Evolutionary conservation across 2,329 filamentous ascomycete genomes (phyloP).

Genomic region (Calcarisporium arbuscula): DNA sequence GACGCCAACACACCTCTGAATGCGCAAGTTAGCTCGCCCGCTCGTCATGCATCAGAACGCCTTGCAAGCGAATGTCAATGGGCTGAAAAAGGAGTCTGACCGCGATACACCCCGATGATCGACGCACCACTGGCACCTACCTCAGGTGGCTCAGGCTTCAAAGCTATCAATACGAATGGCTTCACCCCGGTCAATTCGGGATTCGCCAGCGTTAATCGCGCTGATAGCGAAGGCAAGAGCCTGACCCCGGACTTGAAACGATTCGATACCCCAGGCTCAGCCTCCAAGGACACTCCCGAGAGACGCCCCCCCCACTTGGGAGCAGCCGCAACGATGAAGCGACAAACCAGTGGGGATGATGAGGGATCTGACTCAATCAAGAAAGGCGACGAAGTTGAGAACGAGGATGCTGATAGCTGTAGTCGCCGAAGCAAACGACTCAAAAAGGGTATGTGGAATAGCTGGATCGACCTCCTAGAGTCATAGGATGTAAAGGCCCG

Average conservation of each 20-base stretch:
- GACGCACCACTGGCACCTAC: constrained; percentile 33
- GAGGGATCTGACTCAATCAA: constrained; percentile 37
- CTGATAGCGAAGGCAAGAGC: constrained; percentile 43
- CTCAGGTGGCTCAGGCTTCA: constrained; percentile 40
- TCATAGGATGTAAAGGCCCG: too few species aligned
- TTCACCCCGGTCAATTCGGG: constrained; percentile 70
- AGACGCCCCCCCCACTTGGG: constrained; percentile 49
- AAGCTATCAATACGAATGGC: constrained; percentile 51
- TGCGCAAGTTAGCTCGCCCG: constrained; percentile 60
- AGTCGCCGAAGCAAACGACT: constrained; percentile 87
- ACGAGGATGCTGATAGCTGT: constrained; percentile 56
- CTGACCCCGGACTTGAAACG: constrained; percentile 55
- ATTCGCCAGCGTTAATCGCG: constrained; percentile 62
- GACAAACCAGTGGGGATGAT: constrained; percentile 61
- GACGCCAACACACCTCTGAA: constrained; percentile 53
- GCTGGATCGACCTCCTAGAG: too few species aligned
- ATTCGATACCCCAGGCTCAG: constrained; percentile 55
- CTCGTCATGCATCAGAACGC: constrained; percentile 49
- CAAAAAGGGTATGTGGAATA: constrained; percentile 56
- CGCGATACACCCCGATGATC: constrained; percentile 40
- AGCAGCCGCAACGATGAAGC: constrained; percentile 62
- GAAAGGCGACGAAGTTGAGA: constrained; percentile 41
- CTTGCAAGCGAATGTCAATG: constrained; percentile 43
- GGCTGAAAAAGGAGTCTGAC: constrained; percentile 38
- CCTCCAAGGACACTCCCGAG: constrained; percentile 60